Conservation (phyloP, 257 asterid genomes). For the Cordia subcordata region DNA sequence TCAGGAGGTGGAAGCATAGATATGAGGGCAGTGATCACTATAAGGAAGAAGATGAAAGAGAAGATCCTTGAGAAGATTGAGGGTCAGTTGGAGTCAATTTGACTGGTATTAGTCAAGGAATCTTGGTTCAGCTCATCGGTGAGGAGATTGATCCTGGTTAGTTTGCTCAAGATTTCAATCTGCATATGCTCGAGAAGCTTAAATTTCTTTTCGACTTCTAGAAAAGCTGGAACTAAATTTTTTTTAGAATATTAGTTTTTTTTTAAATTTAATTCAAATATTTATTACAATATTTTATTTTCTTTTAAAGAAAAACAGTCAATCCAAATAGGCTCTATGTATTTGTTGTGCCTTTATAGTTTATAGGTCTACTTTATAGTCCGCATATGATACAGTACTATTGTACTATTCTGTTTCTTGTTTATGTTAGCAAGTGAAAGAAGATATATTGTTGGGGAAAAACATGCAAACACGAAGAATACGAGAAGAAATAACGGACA, state of each 20-base stretch:
- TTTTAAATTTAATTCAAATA: no score
- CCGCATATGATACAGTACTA: no score
- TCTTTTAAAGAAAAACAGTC: not conserved
- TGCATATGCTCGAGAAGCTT: no score
- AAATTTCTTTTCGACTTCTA: no score
- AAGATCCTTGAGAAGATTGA: slow-evolving; percentile 61
- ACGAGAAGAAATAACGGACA: no score
- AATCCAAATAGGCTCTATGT: no score
- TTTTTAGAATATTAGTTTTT: no score
- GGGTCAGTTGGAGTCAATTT: slow-evolving; percentile 70
- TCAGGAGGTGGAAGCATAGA: no score
- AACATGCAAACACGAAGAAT: slow-evolving; percentile 21
- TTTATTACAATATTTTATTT: not conserved
- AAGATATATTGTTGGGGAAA: no score
- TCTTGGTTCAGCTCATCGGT: slow-evolving; percentile 70
- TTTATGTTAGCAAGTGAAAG: no score
- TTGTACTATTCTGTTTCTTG: not conserved
- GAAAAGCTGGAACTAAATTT: no score
- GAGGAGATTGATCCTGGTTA: slow-evolving; percentile 77
- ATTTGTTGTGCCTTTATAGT: no score
- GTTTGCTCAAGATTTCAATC: not conserved
- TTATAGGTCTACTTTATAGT: not conserved
- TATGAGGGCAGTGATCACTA: slow-evolving; percentile 68
- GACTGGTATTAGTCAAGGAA: slow-evolving; percentile 80
- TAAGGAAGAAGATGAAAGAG: slow-evolving; percentile 84